These are phyloP conservation scores for Rhipidocladum racemiflorum DNA, from an alignment of 176 grass and related monocot genomes.

Conservation along the genomic window DNA sequence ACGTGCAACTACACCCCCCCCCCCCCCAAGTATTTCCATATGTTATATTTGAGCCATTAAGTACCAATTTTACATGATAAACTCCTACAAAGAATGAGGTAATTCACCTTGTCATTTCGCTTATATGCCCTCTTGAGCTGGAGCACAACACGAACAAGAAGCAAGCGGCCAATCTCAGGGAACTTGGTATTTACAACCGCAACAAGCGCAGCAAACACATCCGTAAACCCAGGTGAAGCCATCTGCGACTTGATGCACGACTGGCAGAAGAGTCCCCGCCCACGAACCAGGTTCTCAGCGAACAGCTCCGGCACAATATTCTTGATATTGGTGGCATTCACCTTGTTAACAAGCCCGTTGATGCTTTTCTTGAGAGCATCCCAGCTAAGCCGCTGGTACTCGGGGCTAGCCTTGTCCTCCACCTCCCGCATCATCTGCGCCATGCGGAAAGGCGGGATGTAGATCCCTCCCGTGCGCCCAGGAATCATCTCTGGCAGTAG, in stretches of 20 bases:
- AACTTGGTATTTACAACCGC: conserved; percentile 90
- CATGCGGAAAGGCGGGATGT: conserved; percentile 88
- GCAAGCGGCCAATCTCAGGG: conserved; percentile 65
- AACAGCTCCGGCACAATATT: conserved; percentile 90
- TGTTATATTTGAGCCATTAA: background rate
- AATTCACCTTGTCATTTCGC: conserved; percentile 78
- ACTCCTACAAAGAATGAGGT: background rate
- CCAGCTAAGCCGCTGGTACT: conserved; percentile 89
- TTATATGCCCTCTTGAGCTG: conserved; percentile 96
- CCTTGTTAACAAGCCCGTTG: conserved; percentile 90
- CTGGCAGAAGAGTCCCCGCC: conserved; percentile 80
- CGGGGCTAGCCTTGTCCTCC: conserved; percentile 72
- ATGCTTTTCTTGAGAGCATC: conserved; percentile 94
- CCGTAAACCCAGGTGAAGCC: conserved; percentile 88
- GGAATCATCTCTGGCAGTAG: conserved; percentile 57
- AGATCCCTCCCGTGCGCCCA: conserved; percentile 78
- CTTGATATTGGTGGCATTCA: conserved; percentile 92
- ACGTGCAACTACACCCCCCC: background rate
- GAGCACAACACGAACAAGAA: conserved; percentile 72
- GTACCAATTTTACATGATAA: background rate
- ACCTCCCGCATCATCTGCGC: conserved; percentile 94
- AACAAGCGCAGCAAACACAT: conserved; percentile 84
- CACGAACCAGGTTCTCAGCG: conserved; percentile 79
- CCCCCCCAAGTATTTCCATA: background rate
- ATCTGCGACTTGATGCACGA: conserved; percentile 95